Evolutionary conservation across 257 asterid genomes (phyloP), one percentile per base, ranked within the genome.

Genomic region (Eucommia ulmoides): DNA sequence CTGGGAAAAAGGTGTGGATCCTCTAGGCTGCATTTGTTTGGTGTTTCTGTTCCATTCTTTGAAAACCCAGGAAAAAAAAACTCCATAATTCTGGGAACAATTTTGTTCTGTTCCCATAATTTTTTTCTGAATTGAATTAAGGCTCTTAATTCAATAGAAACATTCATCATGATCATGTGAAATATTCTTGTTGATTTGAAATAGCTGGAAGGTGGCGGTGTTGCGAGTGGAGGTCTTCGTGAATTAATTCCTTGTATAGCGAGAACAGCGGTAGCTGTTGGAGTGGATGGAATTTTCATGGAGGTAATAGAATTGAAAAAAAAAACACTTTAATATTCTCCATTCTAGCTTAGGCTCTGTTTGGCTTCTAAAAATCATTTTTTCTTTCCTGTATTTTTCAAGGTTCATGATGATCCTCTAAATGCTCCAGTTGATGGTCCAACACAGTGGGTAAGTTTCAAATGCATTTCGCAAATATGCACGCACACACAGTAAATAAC

Each of bases 401-500:
- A 89, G 98, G 96, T 89, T 70, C 98, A 89, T 60, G 81, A 85
- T 70, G 77, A 82, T 63, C 96, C 96, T 3, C 58, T 76, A 71
- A 76, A 67, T 33, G 98, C 98, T 68, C 96, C 93, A 20, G 98
- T 89, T 52, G 98, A 89, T 78, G 98, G 96, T 58, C 96, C 96
- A 64, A 89, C 98, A 58, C 98, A 85, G 60, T 89, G 96, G 96
- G 98, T 89, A 64, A 72, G 78, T 58, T 58, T 53, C 19, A 26
- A 22, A n/a, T 23, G 33, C 23, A 20, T 45, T 45, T 19, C 23
- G 8, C 12, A 47, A 23, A 8, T 14, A 12, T 20, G 33, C 41
- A 17, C 16, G 22, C 24, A 9, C n/a, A 14, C 24, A 19, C 35
- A 44, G 22, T 19, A 33, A 21, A 45, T 33, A 24, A 14, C 50